Evolutionary conservation across 805 yeast species (phyloP), one percentile per base, ranked within the genome.

Genomic region (Candida odintsovae): DNA sequence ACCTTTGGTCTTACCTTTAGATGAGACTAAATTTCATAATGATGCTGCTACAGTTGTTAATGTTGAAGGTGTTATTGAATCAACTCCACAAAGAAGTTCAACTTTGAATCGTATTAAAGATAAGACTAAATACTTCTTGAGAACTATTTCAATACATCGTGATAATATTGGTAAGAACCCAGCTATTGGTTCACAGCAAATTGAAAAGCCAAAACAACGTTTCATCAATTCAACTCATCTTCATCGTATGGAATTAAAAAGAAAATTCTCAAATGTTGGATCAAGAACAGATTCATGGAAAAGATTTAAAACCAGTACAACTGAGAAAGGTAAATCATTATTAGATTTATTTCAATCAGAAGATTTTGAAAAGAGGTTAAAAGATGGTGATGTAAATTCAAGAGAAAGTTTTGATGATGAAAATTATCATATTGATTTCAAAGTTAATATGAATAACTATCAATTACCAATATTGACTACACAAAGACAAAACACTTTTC

Each of bases 101-200:
- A 49, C 48, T 7, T 37, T 49, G 16, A 28, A 43, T 8, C 47
- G 50, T 23, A 38, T 49, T 26, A 49, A 47, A 20, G 15, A 33
- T 6, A 49, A 39, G 40, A 50, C 49, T 19, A 50, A 33, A 31
- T 3, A 6, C 15, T 12, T 47, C 16, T 20, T 47, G 9, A 44
- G 40, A 23, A 43, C 44, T 5, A 19, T 47, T 13, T 44, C 50
- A 18, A 33, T 33, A 16, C 36, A 33, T 20, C 36, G 12, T 33
- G 36, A 18, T 33, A 33, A 16, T 12, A 28, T 28, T 28, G 31
- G 7, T 3, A 7, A 7, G 8, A 28, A 28, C n/a, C 3, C 31
- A 28, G 13, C 3, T n/a, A 28, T 3, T 13, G 31, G 11, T 3
- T n/a, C 13, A 13, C n/a, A 28, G 12, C n/a, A 28, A 4, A 28